Evolutionary conservation across 2,329 filamentous ascomycete species (phyloP).

Genomic region (Cladophialophora yegresii): DNA sequence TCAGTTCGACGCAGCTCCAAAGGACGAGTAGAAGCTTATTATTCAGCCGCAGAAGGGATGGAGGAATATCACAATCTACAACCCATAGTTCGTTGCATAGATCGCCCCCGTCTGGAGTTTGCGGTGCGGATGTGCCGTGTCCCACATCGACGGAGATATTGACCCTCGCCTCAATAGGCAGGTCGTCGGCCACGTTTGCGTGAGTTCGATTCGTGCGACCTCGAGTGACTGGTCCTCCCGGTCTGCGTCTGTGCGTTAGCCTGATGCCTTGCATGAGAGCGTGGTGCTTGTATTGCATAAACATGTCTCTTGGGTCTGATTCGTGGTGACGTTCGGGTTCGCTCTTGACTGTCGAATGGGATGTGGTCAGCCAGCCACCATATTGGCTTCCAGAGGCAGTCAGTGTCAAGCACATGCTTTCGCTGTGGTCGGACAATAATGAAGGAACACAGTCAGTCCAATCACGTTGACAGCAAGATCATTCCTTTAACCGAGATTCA

Average conservation of each 20-base stretch:
- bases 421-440: background rate
- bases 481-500: background rate
- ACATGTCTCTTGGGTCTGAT: background rate
- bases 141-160: background rate
- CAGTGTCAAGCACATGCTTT: background rate
- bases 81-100: background rate
- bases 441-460: background rate
- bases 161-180: conserved; percentile 1
- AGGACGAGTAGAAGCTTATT: background rate
- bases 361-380: background rate
- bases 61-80: background rate
- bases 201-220: background rate
- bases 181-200: background rate
- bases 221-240: background rate
- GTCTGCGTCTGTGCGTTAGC: background rate
- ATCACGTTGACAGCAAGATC: background rate
- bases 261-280: background rate
- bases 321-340: background rate
- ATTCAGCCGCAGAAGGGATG: background rate
- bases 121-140: background rate
- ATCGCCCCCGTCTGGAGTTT: background rate
- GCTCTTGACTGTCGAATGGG: background rate
- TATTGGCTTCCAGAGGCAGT: background rate
- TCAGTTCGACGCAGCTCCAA: background rate
- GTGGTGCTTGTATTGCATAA: background rate